phyloP scores from a whole-genome alignment of 768 basidiomycete species.

The Pilatotrama ljubarskyi region DNA sequence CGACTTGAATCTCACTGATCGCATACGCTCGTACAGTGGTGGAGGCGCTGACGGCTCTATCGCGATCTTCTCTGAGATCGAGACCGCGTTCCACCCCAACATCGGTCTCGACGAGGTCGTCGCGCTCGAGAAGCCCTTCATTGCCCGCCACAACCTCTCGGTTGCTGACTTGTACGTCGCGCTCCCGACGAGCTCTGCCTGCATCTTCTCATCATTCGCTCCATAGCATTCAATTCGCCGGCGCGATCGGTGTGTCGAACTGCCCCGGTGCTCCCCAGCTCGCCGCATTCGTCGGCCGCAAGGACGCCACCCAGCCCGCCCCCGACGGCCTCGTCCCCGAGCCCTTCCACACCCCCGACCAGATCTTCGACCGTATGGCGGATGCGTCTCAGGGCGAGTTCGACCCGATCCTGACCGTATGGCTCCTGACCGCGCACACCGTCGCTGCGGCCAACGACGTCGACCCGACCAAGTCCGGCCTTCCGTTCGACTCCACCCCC shows the following conservation, averaged over 20 bases:
- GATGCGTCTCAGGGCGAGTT: slow-evolving; percentile 23
- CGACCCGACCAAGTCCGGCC: slow-evolving; percentile 25
- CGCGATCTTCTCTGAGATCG: slow-evolving; percentile 43
- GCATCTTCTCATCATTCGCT: not conserved
- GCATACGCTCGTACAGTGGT: slow-evolving; percentile 12
- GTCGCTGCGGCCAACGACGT: slow-evolving; percentile 27
- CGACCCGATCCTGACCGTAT: slow-evolving; percentile 21
- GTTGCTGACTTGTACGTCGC: slow-evolving; percentile 9
- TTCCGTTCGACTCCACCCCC: slow-evolving; percentile 31
- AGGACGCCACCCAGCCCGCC: slow-evolving; percentile 17
- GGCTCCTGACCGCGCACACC: slow-evolving; percentile 22
- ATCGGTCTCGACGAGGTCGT: slow-evolving; percentile 16
- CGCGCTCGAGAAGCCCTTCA: slow-evolving; percentile 8
- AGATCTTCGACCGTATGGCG: slow-evolving; percentile 14
- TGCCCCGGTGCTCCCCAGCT: slow-evolving; percentile 48
- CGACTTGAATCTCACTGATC: not conserved
- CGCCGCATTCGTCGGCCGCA: slow-evolving; percentile 35
- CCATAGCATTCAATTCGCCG: slow-evolving; percentile 46
- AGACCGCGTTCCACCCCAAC: slow-evolving; percentile 45
- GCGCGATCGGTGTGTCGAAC: slow-evolving; percentile 42
- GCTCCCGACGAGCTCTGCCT: not conserved
- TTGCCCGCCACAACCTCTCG: slow-evolving; percentile 10
- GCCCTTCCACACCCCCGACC: slow-evolving; percentile 28
- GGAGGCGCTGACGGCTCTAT: slow-evolving; percentile 47
- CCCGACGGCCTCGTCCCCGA: slow-evolving; percentile 26